Evolutionary conservation across 441 rosid genomes (phyloP), one percentile per base, ranked within the genome.

Genomic region (Gossypium lobatum): DNA sequence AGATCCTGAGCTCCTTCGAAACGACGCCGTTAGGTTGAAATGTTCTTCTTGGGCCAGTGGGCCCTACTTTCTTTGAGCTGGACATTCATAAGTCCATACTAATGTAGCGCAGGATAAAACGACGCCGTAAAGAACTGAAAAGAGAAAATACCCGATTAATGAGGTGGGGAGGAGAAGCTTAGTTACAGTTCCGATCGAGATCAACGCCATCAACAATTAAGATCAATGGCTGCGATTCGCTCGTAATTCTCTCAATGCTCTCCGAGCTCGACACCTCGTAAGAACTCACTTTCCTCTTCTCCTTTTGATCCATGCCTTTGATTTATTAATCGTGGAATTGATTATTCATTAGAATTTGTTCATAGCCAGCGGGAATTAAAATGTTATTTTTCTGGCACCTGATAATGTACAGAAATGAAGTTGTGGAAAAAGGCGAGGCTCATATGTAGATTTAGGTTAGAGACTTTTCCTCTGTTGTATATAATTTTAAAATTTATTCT

Each of bases 221-320:
- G 18, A 42, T 45, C 79, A 74, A 90, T 90, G 97, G 96, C 94
- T 45, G 85, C 87, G 76, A 87, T 75, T 93, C 64, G 97, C 95
- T 81, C 97, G 98, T 80, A 91, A 88, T 82, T 90, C 98, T 58
- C 87, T 95, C 71, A 80, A 80, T 53, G 84, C 86, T 73, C 83
- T 93, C 68, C 91, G 88, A 37, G 86, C 91, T 82, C 95, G 97
- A 61, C 91, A 89, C 75, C 86, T 88, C 73, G 98, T 93, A 70
- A 80, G 93, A 34, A 62, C 64, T 75, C 73, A 60, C 57, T 28
- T 8, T 34, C 69, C 57, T 80, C 61, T 59, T 54, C 70, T 61
- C 23, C 39, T 8, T 70, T 74, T 62, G 1, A 28, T 3, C 0
- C 28, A 50, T 66, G 21, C 71, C 71, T 37, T 66, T 6, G 39